phyloP scores from a whole-genome alignment of 257 asterid genomes.

The Solanum etuberosum region DNA sequence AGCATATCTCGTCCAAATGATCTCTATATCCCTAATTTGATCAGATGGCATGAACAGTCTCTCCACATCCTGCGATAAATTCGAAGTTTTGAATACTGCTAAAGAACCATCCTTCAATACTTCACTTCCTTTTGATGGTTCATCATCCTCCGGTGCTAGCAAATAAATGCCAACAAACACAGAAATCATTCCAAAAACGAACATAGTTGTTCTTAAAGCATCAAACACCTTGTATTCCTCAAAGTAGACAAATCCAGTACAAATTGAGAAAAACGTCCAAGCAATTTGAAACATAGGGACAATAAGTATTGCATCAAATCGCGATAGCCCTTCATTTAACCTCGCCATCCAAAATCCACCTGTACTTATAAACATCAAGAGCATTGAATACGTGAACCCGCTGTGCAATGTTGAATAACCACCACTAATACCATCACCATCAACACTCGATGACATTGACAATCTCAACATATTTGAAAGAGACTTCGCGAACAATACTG shows the following conservation, averaged over 20 bases:
- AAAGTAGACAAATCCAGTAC: constrained; percentile 95
- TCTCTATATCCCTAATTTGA: constrained; percentile 45
- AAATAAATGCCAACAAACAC: constrained; percentile 90
- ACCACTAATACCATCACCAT: constrained; percentile 20
- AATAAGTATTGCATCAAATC: constrained; percentile 86
- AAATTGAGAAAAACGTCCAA: constrained; percentile 94
- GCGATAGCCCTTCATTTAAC: constrained; percentile 80
- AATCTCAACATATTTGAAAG: constrained; percentile 85
- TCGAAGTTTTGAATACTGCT: constrained; percentile 26
- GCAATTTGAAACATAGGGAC: constrained; percentile 98
- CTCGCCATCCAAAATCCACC: constrained; percentile 99
- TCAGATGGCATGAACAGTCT: constrained; percentile 30
- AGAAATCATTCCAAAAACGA: constrained; percentile 73
- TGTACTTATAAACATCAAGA: constrained; percentile 69
- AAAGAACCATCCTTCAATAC: constrained; percentile 51
- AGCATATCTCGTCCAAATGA: constrained; percentile 38
- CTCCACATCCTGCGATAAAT: constrained; percentile 38
- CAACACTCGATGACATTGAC: constrained; percentile 33
- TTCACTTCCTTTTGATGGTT: constrained; percentile 57
- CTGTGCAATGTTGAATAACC: constrained; percentile 58
- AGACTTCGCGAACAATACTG: constrained; percentile 87
- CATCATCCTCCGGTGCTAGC: constrained; percentile 76
- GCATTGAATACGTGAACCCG: constrained; percentile 87
- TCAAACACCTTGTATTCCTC: constrained; percentile 95
- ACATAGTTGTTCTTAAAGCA: constrained; percentile 80